Evolutionary conservation across 257 asterid species (phyloP).

Genomic region (Solanum chilense): DNA sequence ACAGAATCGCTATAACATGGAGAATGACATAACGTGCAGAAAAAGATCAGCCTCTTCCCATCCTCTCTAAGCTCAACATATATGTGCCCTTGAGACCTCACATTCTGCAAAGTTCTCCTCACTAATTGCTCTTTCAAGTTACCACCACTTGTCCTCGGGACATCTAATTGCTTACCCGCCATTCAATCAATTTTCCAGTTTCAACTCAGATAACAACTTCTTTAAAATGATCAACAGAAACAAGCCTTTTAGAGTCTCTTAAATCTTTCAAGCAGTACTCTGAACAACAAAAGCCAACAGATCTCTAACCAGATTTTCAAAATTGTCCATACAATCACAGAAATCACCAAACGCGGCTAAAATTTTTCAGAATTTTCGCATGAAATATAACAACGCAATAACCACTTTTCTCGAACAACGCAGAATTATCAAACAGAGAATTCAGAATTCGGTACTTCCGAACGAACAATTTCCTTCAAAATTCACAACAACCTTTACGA

Average conservation of each 20-base stretch:
- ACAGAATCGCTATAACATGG: conserved; percentile 66
- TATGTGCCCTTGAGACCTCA: conserved; percentile 69
- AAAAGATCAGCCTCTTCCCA: conserved; percentile 71
- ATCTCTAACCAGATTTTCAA: background rate
- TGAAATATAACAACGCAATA: background rate
- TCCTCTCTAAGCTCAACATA: conserved; percentile 87
- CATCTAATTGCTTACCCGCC: conserved; percentile 50
- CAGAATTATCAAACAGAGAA: background rate
- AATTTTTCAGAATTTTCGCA: background rate
- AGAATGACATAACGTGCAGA: conserved; percentile 73
- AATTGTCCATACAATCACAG: background rate
- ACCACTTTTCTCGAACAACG: background rate
- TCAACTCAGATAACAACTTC: background rate
- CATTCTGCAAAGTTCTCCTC: conserved; percentile 52
- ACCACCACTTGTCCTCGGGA: conserved; percentile 21
- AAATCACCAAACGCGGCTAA: background rate
- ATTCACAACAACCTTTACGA: background rate
- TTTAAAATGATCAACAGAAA: background rate
- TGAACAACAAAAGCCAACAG: background rate
- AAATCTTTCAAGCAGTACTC: background rate
- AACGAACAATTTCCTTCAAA: background rate
- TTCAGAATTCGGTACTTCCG: background rate
- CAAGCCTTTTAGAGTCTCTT: background rate
- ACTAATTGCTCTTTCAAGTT: conserved; percentile 67
- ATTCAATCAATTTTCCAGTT: conserved; percentile 4